Percentiles rank a stretch among this genome's conserved stretches.
Conservation (phyloP, 2,329 filamentous ascomycete species). For the Trichoderma sp. region DNA sequence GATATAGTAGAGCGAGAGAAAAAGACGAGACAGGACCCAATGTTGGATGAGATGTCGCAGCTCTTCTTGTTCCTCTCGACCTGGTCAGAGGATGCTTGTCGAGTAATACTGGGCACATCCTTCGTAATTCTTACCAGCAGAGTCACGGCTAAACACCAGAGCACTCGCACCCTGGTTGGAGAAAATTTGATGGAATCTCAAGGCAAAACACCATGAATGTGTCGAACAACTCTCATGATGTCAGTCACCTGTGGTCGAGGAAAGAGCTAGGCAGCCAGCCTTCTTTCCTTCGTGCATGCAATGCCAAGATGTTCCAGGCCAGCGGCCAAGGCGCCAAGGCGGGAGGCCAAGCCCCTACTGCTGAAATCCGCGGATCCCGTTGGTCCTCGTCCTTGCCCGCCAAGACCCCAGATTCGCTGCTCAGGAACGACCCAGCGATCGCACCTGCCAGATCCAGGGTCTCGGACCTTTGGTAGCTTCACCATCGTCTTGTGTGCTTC, state of each 20-base stretch:
- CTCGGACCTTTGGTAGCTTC: no score
- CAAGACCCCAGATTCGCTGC: constrained; percentile 11
- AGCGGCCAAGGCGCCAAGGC: constrained; percentile 23
- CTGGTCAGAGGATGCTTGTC: no score
- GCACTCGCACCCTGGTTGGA: not conserved
- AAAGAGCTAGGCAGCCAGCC: not conserved
- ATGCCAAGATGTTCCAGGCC: constrained; percentile 15
- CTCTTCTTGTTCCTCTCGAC: no score
- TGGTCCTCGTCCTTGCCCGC: constrained; percentile 3
- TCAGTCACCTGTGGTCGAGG: not conserved
- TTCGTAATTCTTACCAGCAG: not conserved
- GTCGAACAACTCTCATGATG: not conserved
- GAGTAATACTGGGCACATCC: not conserved
- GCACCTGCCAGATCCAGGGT: constrained; percentile 19
- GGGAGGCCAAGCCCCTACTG: constrained; percentile 18
- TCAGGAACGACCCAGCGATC: constrained; percentile 19
- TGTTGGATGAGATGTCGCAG: no score
- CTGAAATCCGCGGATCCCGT: constrained; percentile 14
- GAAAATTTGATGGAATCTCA: not conserved
- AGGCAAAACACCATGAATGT: not conserved
- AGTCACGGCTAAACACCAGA: not conserved
- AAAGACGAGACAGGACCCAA: no score
- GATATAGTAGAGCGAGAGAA: no score
- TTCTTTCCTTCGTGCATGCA: not conserved
- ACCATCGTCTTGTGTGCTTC: no score